Conservation (phyloP, 345 rosid species). For the Eutrema heterophyllum region DNA sequence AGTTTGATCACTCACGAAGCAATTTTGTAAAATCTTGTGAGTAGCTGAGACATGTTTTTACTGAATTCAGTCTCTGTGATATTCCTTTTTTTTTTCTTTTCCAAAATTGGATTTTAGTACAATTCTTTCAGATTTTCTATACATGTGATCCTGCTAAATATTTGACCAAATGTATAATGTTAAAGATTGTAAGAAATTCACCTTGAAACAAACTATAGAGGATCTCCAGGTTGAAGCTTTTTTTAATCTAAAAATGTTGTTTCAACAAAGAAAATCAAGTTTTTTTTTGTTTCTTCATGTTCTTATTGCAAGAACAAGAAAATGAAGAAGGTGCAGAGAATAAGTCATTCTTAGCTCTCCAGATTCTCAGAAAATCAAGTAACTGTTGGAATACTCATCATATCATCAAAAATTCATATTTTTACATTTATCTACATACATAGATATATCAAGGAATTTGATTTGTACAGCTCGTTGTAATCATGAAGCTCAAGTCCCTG, state of each 20-base stretch:
- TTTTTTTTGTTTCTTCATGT: too few species aligned
- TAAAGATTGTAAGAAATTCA: background rate
- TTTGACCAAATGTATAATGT: constrained; percentile 18
- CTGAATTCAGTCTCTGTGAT: background rate
- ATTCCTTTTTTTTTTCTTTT: background rate
- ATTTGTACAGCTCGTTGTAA: too few species aligned
- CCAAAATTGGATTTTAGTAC: background rate
- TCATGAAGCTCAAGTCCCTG: too few species aligned
- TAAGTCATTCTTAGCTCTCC: constrained; percentile 24
- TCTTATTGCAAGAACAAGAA: background rate
- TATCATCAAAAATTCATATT: background rate
- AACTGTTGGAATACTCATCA: background rate
- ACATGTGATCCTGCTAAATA: too few species aligned
- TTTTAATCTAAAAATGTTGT: background rate
- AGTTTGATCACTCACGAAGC: constrained; percentile 16
- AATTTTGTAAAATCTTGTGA: constrained; percentile 26
- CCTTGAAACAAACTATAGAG: background rate
- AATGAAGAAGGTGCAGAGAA: background rate
- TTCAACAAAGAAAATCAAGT: background rate
- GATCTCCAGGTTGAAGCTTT: background rate
- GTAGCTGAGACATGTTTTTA: constrained; percentile 13
- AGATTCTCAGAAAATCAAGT: too few species aligned
- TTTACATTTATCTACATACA: too few species aligned
- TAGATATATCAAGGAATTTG: too few species aligned
- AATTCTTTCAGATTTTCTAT: constrained; percentile 9